Evolutionary conservation across 1,139 yeast species (phyloP), one percentile per base, ranked within the genome.

Genomic region (Protomyces lactucae-debilis): DNA sequence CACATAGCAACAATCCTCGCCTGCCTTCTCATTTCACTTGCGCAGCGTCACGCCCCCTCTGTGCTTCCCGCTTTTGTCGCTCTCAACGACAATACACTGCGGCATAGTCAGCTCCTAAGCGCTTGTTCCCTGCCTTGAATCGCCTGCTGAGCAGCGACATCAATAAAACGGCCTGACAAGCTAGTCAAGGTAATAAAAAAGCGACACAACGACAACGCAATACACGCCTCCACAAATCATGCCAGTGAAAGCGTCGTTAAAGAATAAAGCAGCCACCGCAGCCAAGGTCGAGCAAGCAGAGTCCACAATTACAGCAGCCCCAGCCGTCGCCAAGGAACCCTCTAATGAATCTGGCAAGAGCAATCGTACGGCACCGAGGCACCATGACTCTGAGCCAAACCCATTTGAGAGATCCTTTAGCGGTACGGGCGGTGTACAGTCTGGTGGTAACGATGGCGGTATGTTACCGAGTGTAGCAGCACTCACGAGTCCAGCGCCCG

Each of bases 391-490:
- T 12, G 99, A 93, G 74, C 97, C 95, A 3, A 93, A 93, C 72
- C 99, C 98, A 1, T 93, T 93, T 73, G 99, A 93, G 75, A 86
- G 87, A 74, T 89, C 97, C 57, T 93, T 93, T 77, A 97, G 97
- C 40, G 77, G 78, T 43, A 85, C 84, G 59, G 73, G 73, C 45
- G 69, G 67, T 39, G 32, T 6, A 6, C 32, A 4, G 32, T 36
- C 65, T 25, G 69, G 65, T 55, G 57, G 66, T 23, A 64, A 59
- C 48, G 64, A 57, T 55, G 52, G 52, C 43, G 60, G 36, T 21
- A 45, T 69, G 57, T 65, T 69, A 36, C 71, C 71, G 35, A 69
- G 70, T 16, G 71, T 69, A 16, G 68, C 70, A 28, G 56, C 70
- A 23, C 61, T 69, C 43, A 68, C 71, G 23, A 69, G 70, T 23